Evolutionary conservation across 805 yeast species (phyloP).

Genomic region (Candida silvatica): DNA sequence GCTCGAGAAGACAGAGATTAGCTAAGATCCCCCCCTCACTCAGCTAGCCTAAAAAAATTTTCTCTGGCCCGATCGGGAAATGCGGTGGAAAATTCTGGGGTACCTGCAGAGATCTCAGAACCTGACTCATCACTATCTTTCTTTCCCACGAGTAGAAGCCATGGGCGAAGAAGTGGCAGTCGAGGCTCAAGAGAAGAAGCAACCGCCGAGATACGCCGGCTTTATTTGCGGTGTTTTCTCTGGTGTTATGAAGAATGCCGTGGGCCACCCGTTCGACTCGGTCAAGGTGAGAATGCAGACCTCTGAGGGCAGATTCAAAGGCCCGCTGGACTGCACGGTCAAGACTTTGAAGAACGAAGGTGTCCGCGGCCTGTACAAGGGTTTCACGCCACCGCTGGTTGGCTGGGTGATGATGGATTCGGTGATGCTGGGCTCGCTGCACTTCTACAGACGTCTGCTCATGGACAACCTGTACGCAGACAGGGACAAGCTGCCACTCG

Average conservation of each 20-base stretch:
- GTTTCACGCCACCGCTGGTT: constrained; percentile 85
- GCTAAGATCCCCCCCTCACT: no score
- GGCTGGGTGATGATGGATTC: constrained; percentile 96
- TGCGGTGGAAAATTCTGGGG: no score
- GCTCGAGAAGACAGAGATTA: no score
- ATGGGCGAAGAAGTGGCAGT: no score
- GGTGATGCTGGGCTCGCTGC: constrained; percentile 81
- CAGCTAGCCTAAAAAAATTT: no score
- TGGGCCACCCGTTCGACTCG: constrained; percentile 92
- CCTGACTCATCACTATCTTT: neutral
- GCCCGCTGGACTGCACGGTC: constrained; percentile 73
- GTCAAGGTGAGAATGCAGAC: constrained; percentile 82
- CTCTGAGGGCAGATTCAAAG: constrained; percentile 62
- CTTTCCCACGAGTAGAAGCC: no score
- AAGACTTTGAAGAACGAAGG: constrained; percentile 75
- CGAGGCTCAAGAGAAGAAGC: constrained; percentile 10
- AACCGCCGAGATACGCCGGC: constrained; percentile 55
- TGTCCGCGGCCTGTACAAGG: constrained; percentile 70
- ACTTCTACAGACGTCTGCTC: constrained; percentile 61
- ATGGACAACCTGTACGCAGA: constrained; percentile 56
- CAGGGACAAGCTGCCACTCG: constrained; percentile 56
- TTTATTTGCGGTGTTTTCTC: constrained; percentile 85
- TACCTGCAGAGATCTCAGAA: no score
- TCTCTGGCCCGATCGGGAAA: no score
- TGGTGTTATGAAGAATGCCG: constrained; percentile 80